A percentile compares a stretch with the other conserved stretches of the same genome.
Evolutionary conservation across 306 rosid species (phyloP).

Genomic region (Trifolium repens): DNA sequence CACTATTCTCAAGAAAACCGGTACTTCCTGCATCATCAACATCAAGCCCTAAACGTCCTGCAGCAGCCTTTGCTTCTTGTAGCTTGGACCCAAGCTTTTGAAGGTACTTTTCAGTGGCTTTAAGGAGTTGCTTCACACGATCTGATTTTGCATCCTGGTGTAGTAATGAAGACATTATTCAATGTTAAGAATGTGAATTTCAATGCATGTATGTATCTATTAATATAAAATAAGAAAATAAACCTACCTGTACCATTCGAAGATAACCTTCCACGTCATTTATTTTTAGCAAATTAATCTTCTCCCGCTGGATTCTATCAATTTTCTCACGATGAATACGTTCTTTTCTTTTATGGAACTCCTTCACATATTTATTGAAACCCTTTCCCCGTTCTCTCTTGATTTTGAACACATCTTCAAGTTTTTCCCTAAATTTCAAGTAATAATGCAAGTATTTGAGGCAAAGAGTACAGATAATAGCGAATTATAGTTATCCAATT

Average conservation of each 20-base stretch:
- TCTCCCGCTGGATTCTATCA: conserved; percentile 98
- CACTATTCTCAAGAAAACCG: conserved; percentile 63
- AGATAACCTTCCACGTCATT: conserved; percentile 98
- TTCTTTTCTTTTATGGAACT: conserved; percentile 95
- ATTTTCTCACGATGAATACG: conserved; percentile 98
- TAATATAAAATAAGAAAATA: conserved; percentile 32
- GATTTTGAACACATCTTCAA: conserved; percentile 88
- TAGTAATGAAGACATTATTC: conserved; percentile 31
- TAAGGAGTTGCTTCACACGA: conserved; percentile 98
- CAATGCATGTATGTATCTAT: conserved; percentile 22
- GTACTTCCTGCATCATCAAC: conserved; percentile 65
- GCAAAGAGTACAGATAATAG: conserved; percentile 12
- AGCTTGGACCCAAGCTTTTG: conserved; percentile 97
- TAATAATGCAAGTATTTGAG: conserved; percentile 39
- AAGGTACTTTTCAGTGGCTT: conserved; percentile 97
- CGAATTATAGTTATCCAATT: conserved; percentile 2
- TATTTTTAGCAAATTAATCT: conserved; percentile 95
- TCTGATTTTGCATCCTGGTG: conserved; percentile 96
- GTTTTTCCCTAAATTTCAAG: conserved; percentile 78
- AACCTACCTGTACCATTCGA: conserved; percentile 95
- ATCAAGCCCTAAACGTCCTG: conserved; percentile 70
- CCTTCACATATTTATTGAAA: conserved; percentile 88
- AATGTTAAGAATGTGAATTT: conserved; percentile 18
- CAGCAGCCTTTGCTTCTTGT: conserved; percentile 76
- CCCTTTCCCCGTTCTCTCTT: conserved; percentile 95